Conservation (phyloP, 129 eudicot species). For the Calendula officinalis region DNA sequence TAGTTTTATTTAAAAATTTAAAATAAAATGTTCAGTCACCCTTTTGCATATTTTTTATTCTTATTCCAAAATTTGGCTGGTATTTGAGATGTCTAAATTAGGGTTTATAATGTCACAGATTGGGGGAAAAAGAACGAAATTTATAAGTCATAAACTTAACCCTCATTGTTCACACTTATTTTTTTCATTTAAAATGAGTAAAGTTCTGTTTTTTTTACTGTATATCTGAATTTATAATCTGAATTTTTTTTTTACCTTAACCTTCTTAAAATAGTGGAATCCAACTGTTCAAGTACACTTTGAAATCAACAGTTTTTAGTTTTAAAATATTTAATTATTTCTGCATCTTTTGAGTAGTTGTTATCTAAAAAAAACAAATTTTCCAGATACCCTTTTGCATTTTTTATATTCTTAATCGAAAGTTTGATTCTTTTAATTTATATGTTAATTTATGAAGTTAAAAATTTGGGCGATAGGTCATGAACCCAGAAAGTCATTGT, state of each 20-base stretch:
- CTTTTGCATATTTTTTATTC: slow-evolving; percentile 9
- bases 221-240: not conserved
- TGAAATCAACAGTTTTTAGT: slow-evolving; percentile 5
- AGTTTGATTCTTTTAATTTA: no score
- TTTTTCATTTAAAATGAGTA: slow-evolving; percentile 5
- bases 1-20: not conserved
- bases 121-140: not conserved
- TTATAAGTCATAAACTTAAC: slow-evolving; percentile 3
- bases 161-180: slow-evolving; percentile 11
- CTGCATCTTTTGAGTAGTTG: slow-evolving; percentile 11
- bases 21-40: not conserved
- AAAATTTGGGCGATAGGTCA: no score
- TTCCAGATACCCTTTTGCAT: not conserved
- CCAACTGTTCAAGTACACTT: not conserved
- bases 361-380: not conserved
- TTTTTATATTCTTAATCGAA: no score
- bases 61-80: slow-evolving; percentile 6
- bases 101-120: slow-evolving; percentile 14
- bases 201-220: slow-evolving; percentile 2
- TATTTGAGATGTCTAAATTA: not conserved
- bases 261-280: not conserved
- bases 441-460: no score
- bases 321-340: not conserved
- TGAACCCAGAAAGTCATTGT: no score
- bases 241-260: not conserved